Conservation (phyloP, 1,284 basidiomycete species). For the Boletus sp. region DNA sequence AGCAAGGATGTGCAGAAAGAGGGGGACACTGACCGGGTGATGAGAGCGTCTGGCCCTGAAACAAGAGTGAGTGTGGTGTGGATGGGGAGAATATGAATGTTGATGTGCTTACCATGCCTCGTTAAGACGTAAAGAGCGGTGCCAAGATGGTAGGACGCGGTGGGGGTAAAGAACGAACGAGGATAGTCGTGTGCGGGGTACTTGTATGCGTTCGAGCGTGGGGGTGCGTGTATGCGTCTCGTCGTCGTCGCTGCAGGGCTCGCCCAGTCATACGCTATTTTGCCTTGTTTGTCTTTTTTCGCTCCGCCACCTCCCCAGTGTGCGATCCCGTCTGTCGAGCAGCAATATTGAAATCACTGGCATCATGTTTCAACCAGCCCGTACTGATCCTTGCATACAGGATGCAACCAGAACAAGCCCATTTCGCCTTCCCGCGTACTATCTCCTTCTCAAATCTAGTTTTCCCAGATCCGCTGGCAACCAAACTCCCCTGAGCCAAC, state of each 20-base stretch:
- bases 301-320: constrained; percentile 9
- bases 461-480: constrained; percentile 10
- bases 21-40: constrained; percentile 49
- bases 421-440: constrained; percentile 15
- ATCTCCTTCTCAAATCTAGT: constrained; percentile 14
- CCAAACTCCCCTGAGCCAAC: constrained; percentile 15
- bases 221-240: constrained; percentile 14
- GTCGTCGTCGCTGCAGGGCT: constrained; percentile 12
- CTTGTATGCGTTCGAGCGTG: constrained; percentile 12
- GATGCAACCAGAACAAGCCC: background rate
- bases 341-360: too few species aligned
- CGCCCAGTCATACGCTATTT: constrained; percentile 22
- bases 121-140: constrained; percentile 31
- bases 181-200: constrained; percentile 4
- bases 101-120: constrained; percentile 28
- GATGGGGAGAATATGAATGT: constrained; percentile 2
- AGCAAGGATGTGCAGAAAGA: background rate
- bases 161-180: constrained; percentile 2
- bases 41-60: constrained; percentile 72
- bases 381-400: constrained; percentile 5
- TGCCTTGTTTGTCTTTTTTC: constrained; percentile 33
- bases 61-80: constrained; percentile 4
- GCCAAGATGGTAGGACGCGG: background rate
- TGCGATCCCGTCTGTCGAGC: too few species aligned
- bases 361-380: constrained; percentile 1